Evolutionary conservation across 441 rosid species (phyloP).

Genomic region (Croton laevigatus): DNA sequence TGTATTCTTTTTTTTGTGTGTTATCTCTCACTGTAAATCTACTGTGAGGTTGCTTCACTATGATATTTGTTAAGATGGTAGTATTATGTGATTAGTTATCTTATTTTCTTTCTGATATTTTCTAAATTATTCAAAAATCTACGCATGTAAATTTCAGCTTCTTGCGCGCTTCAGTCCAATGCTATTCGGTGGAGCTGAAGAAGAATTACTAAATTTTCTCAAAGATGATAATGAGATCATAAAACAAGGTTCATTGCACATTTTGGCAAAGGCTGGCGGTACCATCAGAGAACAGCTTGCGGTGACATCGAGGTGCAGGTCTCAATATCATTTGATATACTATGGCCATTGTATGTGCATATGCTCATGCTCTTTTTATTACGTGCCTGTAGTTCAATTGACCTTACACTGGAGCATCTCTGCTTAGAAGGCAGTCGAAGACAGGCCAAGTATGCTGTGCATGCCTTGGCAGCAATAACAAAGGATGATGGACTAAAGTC

Average conservation of each 20-base stretch:
- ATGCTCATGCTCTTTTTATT: slow-evolving; percentile 29
- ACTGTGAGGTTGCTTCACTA: slow-evolving; percentile 8
- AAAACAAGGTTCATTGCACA: slow-evolving; percentile 87
- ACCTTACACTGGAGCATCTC: slow-evolving; percentile 86
- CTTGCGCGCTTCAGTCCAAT: slow-evolving; percentile 86
- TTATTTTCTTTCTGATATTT: neutral
- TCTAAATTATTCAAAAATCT: slow-evolving; percentile 1
- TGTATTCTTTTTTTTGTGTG: neutral
- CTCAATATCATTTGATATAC: slow-evolving; percentile 10
- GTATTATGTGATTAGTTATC: neutral
- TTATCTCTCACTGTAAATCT: neutral
- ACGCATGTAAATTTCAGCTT: slow-evolving; percentile 46
- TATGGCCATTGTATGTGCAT: slow-evolving; percentile 10
- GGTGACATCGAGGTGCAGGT: slow-evolving; percentile 70
- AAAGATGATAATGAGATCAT: slow-evolving; percentile 85
- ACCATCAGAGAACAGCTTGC: slow-evolving; percentile 92
- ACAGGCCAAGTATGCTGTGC: slow-evolving; percentile 99
- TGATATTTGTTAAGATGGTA: neutral
- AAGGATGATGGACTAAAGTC: slow-evolving; percentile 98
- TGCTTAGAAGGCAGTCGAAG: slow-evolving; percentile 97
- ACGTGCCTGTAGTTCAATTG: slow-evolving; percentile 69
- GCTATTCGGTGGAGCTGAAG: slow-evolving; percentile 80
- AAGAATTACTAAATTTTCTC: slow-evolving; percentile 71
- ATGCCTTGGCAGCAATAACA: slow-evolving; percentile 97
- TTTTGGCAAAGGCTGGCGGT: slow-evolving; percentile 98